Base-by-base conservation (phyloP, 2,329 filamentous ascomycete species). In the Diaporthe aspalathi region DNA sequence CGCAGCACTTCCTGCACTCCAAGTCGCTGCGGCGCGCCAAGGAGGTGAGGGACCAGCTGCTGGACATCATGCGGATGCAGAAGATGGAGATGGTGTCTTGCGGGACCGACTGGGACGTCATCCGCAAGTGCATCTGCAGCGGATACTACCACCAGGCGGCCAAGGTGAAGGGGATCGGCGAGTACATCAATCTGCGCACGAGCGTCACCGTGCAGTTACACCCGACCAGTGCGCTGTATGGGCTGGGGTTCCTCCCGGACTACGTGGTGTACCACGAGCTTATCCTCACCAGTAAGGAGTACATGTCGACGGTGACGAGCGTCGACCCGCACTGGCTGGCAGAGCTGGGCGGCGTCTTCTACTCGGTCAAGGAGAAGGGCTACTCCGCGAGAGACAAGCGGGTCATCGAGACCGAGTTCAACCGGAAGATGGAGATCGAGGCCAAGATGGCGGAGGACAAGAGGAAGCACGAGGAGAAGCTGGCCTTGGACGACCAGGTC, bases 131-230 rank as follows among this genome's bases (percentile, higher is more conserved):
- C 80, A 97, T 99, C 79, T 99, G 97, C 84, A 94, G 93, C 0
- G 96, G 96, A 16, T 99, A 97, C 85, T 99, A 98, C 83, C 95
- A 98, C 79, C 96, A 99, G 84, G 96, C 96, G 7, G 96, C 96
- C 38, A 94, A 95, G 77, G 94, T 97, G 74, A 97, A 97, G 83
- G 97, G 96, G 3, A 94, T 98, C 20, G 96, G 96, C 76, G 97
- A 99, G 83, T 99, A 98, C 83, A 92, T 97, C 83, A 99, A 99
- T 80, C 87, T 99, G 45, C 92, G 96, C 27, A 99, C 96, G 0
- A 96, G 93, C 77, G 94, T 99, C 3, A 95, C 93, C 1, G 94
- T 99, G 68, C 94, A 97, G 80, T 87, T 99, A 38, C 97, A 99
- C 80, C 96, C 96, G 1, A 99, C 96, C 0, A 95, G 92, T 74